These are phyloP conservation scores for Claviceps sp. DNA, from an alignment of 2,329 filamentous ascomycete species.

Conservation along the genomic window DNA sequence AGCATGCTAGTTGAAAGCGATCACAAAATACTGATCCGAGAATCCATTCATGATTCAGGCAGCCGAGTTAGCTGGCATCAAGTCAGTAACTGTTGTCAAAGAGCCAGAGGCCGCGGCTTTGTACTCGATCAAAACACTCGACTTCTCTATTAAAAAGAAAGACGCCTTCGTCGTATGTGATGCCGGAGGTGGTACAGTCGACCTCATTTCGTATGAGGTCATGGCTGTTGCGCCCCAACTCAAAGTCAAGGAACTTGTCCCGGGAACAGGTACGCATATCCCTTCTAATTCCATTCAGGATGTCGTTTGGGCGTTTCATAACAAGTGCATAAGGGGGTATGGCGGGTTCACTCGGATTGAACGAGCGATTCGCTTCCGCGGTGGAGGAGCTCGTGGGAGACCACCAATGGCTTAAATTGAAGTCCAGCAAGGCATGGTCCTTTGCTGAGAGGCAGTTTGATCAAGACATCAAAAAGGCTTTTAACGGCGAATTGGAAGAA, in stretches of 20 bases:
- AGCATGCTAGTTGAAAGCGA: background rate
- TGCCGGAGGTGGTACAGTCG: slow-evolving; percentile 40
- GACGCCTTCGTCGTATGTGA: slow-evolving; percentile 41
- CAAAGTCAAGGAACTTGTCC: slow-evolving; percentile 12
- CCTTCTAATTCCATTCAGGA: no score
- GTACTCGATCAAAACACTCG: slow-evolving; percentile 30
- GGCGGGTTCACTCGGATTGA: slow-evolving; percentile 13
- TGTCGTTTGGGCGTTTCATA: background rate
- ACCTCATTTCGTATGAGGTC: slow-evolving; percentile 41
- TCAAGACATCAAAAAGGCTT: slow-evolving; percentile 10
- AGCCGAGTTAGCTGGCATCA: slow-evolving; percentile 24
- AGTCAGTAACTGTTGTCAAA: slow-evolving; percentile 32
- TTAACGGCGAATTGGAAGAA: slow-evolving; percentile 6
- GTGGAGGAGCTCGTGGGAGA: slow-evolving; percentile 10
- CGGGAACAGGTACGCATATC: slow-evolving; percentile 9
- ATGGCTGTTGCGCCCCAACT: slow-evolving; percentile 9
- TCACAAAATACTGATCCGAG: background rate
- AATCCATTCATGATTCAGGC: slow-evolving; percentile 19
- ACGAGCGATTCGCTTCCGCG: slow-evolving; percentile 9
- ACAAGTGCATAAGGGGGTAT: slow-evolving; percentile 8
- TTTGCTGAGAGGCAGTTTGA: slow-evolving; percentile 9
- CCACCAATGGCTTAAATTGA: slow-evolving; percentile 4
- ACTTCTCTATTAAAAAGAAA: slow-evolving; percentile 25
- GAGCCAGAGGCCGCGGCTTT: slow-evolving; percentile 40
- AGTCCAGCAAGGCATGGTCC: slow-evolving; percentile 5